Base-by-base conservation (phyloP, 495 filamentous ascomycete genomes). In the Mycothermus thermophilus region DNA sequence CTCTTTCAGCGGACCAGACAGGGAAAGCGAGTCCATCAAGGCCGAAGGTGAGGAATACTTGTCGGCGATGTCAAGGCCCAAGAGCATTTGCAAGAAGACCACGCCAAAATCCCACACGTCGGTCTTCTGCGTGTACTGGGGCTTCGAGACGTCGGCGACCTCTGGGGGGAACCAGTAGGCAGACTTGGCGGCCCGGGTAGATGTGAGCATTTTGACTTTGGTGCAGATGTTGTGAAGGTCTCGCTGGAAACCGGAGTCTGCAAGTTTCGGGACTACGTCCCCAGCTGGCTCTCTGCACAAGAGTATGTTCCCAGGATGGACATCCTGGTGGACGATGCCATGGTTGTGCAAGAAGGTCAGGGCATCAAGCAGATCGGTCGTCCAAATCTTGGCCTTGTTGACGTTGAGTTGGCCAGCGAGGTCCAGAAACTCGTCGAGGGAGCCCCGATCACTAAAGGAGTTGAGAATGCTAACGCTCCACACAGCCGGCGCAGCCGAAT, bases 61-160 rank as follows among this genome's bases (percentile, higher is more conserved):
- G 33, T 79, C 64, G 16, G 80, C 57, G 8, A 85, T 71, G 44
- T 81, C 70, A 35, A 81, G 59, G 17, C 90, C 90, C 48, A 94
- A 90, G n/a, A 83, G 64, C 85, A 96, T 93, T 53, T 96, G 87
- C 18, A 93, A 56, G 44, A 93, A 75, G 13, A 93, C 67, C 25
- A 94, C 71, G 4, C 90, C 90, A 43, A 96, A 71, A 43, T 93
- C 79, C 90, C 90, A 97, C 10, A 97, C 72, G 55, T 96, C 92
- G 0, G 84, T 81, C 53, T 92, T 93, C 45, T 78, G 75, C 8
- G 75, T 80, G 17, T 67, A 67, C 27, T 71, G 62, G 1, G 69
- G 59, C 14, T 71, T 67, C 30, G 65, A 62, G 16, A 64, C 64
- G 27, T 74, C 69, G 2, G 78, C 70, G 24, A 81, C 57, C 54